Evolutionary conservation across 225 moss, liverwort and hornwort species (phyloP).

Genomic region (Antitrichia curtipendula): DNA sequence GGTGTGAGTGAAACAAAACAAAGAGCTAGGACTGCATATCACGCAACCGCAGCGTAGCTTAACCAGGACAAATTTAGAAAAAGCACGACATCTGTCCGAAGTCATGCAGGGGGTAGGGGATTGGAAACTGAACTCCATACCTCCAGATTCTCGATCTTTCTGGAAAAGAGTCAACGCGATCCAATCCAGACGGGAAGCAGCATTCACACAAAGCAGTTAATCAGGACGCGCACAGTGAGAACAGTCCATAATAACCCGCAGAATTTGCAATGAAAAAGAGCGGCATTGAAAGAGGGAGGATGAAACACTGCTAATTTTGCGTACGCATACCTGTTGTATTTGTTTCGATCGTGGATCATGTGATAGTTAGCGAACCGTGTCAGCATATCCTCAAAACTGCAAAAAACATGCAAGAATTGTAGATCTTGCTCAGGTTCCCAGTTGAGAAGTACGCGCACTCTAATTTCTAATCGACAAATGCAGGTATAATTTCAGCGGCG

Average conservation of each 20-base stretch:
- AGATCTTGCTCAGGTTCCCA: not conserved
- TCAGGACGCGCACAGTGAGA: not conserved
- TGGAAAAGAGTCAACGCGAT: not conserved
- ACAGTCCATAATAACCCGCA: not conserved
- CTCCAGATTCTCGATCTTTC: conserved; percentile 39
- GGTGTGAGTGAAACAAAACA: not conserved
- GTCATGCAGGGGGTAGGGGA: not conserved
- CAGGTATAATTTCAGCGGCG: not conserved
- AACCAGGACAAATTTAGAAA: not conserved
- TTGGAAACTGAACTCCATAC: not conserved
- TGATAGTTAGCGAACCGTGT: conserved; percentile 41
- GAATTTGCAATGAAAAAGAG: not conserved
- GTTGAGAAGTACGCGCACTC: not conserved
- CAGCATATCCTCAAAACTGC: conserved; percentile 61
- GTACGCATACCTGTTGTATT: conserved; percentile 31
- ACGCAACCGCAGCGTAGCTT: not conserved
- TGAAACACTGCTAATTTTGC: not conserved
- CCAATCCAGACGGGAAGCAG: not conserved
- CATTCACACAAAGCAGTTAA: not conserved
- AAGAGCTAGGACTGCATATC: not conserved
- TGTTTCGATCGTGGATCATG: conserved; percentile 47
- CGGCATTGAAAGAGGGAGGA: no score
- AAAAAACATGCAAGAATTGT: not conserved
- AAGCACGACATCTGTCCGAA: no score
- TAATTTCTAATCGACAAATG: not conserved